Conservation (phyloP, 1,284 basidiomycete genomes). For the Irpex rosettiformis region DNA sequence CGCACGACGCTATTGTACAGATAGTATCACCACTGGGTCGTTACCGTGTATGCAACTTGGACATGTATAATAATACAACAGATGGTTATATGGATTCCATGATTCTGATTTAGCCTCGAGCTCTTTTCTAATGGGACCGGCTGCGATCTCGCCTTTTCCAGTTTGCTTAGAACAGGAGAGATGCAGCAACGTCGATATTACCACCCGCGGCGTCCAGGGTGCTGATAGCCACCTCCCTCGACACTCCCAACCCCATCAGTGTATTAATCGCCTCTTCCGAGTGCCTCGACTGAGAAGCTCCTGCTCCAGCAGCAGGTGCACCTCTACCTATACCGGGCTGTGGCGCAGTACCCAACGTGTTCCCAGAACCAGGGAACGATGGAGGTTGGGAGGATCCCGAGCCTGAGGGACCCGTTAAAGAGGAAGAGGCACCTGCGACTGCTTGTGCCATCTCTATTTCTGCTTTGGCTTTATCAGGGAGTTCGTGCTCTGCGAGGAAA, state of each 20-base stretch:
- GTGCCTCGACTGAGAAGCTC: slow-evolving; percentile 28
- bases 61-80: slow-evolving; percentile 5
- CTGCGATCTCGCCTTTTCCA: neutral
- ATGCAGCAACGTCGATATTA: slow-evolving; percentile 87
- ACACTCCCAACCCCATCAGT: slow-evolving; percentile 74
- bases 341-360: slow-evolving; percentile 44
- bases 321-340: slow-evolving; percentile 22
- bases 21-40: slow-evolving; percentile 5
- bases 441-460: slow-evolving; percentile 19
- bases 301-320: slow-evolving; percentile 17
- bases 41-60: slow-evolving; percentile 2
- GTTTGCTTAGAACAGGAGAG: slow-evolving; percentile 68
- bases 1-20: slow-evolving; percentile 3
- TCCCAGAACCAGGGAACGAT: slow-evolving; percentile 62
- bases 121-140: neutral
- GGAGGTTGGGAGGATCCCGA: slow-evolving; percentile 17
- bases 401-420: slow-evolving; percentile 21
- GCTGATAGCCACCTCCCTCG: slow-evolving; percentile 72
- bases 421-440: slow-evolving; percentile 12
- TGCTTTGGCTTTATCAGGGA: slow-evolving; percentile 71
- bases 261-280: slow-evolving; percentile 52
- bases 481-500: slow-evolving; percentile 93
- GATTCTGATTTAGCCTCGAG: neutral
- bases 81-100: slow-evolving; percentile 7
- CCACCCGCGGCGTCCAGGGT: slow-evolving; percentile 80